phyloP scores from a whole-genome alignment of 228 moss, liverwort and hornwort species.

The Sphagnum magellanicum region DNA sequence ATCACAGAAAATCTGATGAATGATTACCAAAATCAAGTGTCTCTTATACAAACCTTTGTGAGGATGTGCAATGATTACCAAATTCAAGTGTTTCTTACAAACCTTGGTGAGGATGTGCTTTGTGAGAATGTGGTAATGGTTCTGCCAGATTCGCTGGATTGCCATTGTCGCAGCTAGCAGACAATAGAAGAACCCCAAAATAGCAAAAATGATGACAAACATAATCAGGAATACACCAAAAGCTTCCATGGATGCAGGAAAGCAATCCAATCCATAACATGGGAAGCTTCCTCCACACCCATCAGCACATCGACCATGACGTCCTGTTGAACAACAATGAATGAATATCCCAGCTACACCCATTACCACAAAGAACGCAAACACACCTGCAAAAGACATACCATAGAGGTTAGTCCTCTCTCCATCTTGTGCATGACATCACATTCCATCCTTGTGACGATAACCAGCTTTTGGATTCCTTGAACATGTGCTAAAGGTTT shows the following conservation, averaged over 20 bases:
- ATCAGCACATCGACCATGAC: conserved; percentile 24
- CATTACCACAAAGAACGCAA: conserved; percentile 31
- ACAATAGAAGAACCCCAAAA: conserved; percentile 30
- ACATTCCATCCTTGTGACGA: background rate
- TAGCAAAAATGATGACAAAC: conserved; percentile 30
- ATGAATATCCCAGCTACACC: conserved; percentile 29
- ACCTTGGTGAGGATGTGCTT: conserved; percentile 37
- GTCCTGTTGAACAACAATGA: conserved; percentile 27
- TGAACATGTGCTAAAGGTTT: too few species aligned
- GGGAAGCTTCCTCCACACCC: conserved; percentile 16
- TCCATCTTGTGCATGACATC: too few species aligned
- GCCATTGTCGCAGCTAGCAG: conserved; percentile 40
- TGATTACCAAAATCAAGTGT: too few species aligned
- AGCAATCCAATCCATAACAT: conserved; percentile 34
- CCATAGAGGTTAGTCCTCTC: background rate
- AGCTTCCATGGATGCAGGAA: conserved; percentile 35
- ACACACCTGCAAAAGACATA: conserved; percentile 19
- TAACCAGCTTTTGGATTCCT: too few species aligned
- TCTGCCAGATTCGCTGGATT: conserved; percentile 39
- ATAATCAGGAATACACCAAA: conserved; percentile 27
- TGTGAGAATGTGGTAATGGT: conserved; percentile 36
- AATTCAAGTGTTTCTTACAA: too few species aligned
- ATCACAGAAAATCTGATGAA: too few species aligned
- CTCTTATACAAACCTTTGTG: conserved; percentile 16
- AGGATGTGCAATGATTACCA: conserved; percentile 10